Percentiles rank a stretch among this genome's conserved stretches.
phyloP scores from a whole-genome alignment of 164 flowering plant genomes.

The Chimonanthus salicifolius region DNA sequence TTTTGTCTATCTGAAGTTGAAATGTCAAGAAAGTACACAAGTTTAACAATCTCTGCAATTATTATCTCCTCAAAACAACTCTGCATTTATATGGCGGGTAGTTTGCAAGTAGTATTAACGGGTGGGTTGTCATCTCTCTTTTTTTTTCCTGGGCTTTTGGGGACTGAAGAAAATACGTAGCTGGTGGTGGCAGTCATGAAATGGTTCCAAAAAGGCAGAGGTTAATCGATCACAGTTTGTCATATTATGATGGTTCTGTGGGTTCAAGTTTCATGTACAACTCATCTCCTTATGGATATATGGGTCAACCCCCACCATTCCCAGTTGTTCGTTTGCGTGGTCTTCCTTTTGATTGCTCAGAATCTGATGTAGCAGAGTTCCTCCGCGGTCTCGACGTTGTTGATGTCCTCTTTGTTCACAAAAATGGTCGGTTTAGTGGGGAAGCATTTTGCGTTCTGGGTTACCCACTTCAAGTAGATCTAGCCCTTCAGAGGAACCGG shows the following conservation, averaged over 20 bases:
- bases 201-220: constrained; percentile 76
- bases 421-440: constrained; percentile 65
- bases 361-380: constrained; percentile 67
- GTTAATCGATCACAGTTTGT: constrained; percentile 45
- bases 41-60: not conserved
- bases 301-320: constrained; percentile 64
- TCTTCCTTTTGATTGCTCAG: constrained; percentile 86
- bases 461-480: constrained; percentile 81
- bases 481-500: constrained; percentile 81
- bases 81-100: constrained; percentile 10
- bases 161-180: constrained; percentile 43
- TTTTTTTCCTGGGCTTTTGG: constrained; percentile 16
- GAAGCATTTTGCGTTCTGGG: constrained; percentile 84
- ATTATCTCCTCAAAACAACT: not conserved
- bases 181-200: constrained; percentile 60
- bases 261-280: constrained; percentile 60
- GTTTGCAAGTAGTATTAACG: constrained; percentile 14
- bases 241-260: constrained; percentile 56
- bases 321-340: constrained; percentile 90
- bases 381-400: constrained; percentile 76
- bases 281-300: constrained; percentile 36
- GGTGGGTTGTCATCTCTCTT: constrained; percentile 17
- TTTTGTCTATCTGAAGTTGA: not conserved
- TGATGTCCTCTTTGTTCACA: constrained; percentile 78
- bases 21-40: not conserved